Evolutionary conservation across 2,329 filamentous ascomycete genomes (phyloP), one percentile per base, ranked within the genome.

Genomic region (Colletotrichum tofieldiae): DNA sequence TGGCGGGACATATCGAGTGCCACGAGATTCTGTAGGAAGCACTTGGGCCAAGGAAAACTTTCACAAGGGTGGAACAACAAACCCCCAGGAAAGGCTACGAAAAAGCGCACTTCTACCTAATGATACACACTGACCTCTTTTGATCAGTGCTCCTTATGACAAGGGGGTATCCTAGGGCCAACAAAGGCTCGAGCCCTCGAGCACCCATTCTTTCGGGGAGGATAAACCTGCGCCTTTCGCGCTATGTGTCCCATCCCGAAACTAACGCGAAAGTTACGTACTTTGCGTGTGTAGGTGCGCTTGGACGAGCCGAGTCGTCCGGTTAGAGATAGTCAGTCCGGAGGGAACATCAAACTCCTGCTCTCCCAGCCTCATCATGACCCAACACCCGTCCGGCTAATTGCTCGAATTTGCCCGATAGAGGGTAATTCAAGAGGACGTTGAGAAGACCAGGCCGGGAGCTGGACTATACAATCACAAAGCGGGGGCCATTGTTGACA

Each of bases 191-290:
- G 49, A 23, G 23, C 49, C 47, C 32, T 43, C 63, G 20, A 32
- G 6, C 12, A 56, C 12, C 41, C 14, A 23, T 47, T 23, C 20
- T 39, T 47, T 45, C 52, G 52, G 43, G 51, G 59, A 12, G 39
- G 41, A 43, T 9, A 3, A 18, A 23, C 12, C 54, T 32, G 45
- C 56, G 5, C 5, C 18, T 59, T 20, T 52, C 8, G 29, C 58
- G 65, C 65, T 63, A 71, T 68, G 65, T 71, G 29, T 32, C 49
- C 49, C 58, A 61, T 26, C n/a, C 64, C 51, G 65, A 71, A 63
- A 68, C 41, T 51, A 45, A 43, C 39, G 32, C 49, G 47, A 60
- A 60, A 61, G 54, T 54, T 39, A 39, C 37, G 45, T 23, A 51
- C 18, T 65, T 16, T 51, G 41, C 14, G 35, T 62, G 47, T 52